Evolutionary conservation across 208 protist genomes (phyloP), one percentile per base, ranked within the genome.

Genomic region (Zelonia costaricensis): DNA sequence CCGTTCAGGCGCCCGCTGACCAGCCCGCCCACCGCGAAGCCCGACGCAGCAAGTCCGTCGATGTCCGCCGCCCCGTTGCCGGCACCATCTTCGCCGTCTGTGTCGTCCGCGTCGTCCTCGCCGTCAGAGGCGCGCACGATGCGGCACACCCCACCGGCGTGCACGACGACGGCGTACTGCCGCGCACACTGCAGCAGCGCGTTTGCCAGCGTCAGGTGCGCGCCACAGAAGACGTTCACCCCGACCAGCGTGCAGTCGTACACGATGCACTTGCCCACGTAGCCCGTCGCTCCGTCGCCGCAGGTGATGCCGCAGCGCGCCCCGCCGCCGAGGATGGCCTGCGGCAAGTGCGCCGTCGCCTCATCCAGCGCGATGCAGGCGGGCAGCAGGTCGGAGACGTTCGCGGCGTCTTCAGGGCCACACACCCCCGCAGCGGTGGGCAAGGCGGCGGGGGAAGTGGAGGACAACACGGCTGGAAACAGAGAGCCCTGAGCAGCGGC

Each of bases 321-420:
- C 4, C 83, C 83, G n/a, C 76, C 77, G 15, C 80, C 80, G 46
- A 90, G 69, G 3, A 74, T 54, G 10, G 71, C 79, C 57, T 84
- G 76, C 30, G 77, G 74, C 63, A 90, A 55, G 28, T 80, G 63
- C 2, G 69, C 80, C 27, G 58, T 84, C 4, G 80, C 76, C 18
- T 80, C 66, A 42, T 84, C 77, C 12, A 90, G 68, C 16, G 74
- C 69, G 48, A 90, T 68, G 42, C 80, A 90, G 33, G 75, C 79
- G 0, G 83, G 83, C 20, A 79, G 77, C 27, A 84, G 27, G 31
- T 70, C 63, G 1, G 56, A 45, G 7, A 69, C 31, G 46, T 40
- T 66, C 27, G 45, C 33, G 16, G 39, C 55, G 22, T 60, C 51
- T 9, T 43, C 58, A 2, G 40, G 35, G 4, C 53, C 45, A 46